Evolutionary conservation across 2,329 filamentous ascomycete species (phyloP), one percentile per base, ranked within the genome.

Genomic region (Xylariaceae sp.): DNA sequence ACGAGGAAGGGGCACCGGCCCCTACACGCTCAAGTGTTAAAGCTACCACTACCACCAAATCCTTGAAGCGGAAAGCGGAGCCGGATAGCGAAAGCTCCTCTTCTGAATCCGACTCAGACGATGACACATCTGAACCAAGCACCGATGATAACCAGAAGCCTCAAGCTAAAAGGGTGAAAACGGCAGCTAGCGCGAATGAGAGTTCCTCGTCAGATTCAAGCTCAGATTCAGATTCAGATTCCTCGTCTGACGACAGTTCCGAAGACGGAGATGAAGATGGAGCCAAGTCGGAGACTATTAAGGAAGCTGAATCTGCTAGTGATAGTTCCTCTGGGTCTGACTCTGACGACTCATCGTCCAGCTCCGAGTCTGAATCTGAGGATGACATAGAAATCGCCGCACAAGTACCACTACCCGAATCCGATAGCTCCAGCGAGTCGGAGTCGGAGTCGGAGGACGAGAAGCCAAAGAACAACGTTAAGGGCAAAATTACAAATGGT

Each of bases 1-100:
- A 75, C 41, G 69, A 72, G 7, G 57, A 61, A 40, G 52, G 61
- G 29, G 40, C 63, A 16, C 26, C 43, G 13, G 30, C 54, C 9
- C 30, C 54, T 13, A 69, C 67, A 47, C 18, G 55, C 6, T 42
- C 61, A 1, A 43, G 67, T 20, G 61, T 72, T 45, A 49, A 65
- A 15, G 51, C 61, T 18, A 43, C 53, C 8, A 65, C 71, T 23
- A 67, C 68, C 54, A 57, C 64, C 44, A 79, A 80, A 24, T 72
- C 72, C 2, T 66, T 81, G 53, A 87, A 87, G 66, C 77, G 82
- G 30, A 82, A 84, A 73, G 81, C 81, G 6, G 59, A 65, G 20
- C 69, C 73, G 4, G 67, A 70, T 36, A 73, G 68, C 64, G 69
- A 71, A 59, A 77, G 72, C 53, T 75, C 73, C 27, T 66, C 61